Evolutionary conservation across 2,329 filamentous ascomycete genomes (phyloP).

Genomic region (Beauveria bassiana): DNA sequence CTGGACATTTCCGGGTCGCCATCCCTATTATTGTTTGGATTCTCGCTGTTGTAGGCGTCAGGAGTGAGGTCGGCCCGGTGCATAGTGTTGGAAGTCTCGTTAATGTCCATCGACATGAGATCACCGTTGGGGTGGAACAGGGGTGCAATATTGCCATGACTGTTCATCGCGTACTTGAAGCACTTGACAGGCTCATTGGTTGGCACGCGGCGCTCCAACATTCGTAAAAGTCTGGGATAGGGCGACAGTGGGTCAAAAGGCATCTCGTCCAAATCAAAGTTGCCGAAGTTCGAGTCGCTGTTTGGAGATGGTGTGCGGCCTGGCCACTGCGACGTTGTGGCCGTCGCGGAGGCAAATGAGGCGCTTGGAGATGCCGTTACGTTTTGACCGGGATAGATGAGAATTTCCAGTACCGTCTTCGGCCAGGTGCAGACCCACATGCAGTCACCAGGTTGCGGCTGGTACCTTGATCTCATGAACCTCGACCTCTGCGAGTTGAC

Average conservation of each 20-base stretch:
- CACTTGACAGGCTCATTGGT: constrained; percentile 33
- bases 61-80: neutral
- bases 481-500: constrained; percentile 20
- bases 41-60: neutral
- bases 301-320: constrained; percentile 1
- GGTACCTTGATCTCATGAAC: constrained; percentile 17
- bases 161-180: constrained; percentile 40
- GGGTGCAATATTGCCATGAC: constrained; percentile 24
- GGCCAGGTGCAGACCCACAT: constrained; percentile 55
- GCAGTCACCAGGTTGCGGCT: constrained; percentile 38
- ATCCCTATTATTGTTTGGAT: neutral
- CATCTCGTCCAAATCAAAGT: constrained; percentile 6
- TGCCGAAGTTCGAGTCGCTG: constrained; percentile 13
- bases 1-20: neutral
- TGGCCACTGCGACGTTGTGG: constrained; percentile 10
- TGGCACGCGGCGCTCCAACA: constrained; percentile 43
- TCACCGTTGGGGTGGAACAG: constrained; percentile 12
- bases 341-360: constrained; percentile 9
- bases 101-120: constrained; percentile 35
- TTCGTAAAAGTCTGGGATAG: constrained; percentile 47
- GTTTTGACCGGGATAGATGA: constrained; percentile 49
- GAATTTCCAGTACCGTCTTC: constrained; percentile 45
- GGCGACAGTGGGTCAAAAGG: constrained; percentile 19
- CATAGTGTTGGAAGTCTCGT: constrained; percentile 24
- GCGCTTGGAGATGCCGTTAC: constrained; percentile 26